These are phyloP conservation scores for Gigaspora rosea DNA, from an alignment of 192 early-diverging fungal genomes.

Conservation along the genomic window DNA sequence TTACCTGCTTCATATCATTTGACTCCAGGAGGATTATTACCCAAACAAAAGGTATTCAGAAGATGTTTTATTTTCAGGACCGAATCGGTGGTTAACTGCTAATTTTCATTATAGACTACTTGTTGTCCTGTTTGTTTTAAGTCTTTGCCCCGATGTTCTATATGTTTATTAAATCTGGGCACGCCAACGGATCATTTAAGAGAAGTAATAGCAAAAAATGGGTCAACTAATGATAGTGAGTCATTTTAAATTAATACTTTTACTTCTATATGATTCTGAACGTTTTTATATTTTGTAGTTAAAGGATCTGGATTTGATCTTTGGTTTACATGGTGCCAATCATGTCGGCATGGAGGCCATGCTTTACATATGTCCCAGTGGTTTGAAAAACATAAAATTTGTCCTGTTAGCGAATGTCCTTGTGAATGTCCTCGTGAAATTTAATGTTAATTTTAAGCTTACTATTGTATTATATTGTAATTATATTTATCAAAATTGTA, in stretches of 20 bases:
- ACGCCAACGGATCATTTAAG: constrained; percentile 62
- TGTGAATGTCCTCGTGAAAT: constrained; percentile 57
- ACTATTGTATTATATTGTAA: no score
- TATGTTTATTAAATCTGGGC: constrained; percentile 67
- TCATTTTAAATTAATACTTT: not conserved
- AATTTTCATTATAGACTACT: constrained; percentile 44
- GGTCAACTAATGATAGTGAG: not conserved
- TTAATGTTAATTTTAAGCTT: no score
- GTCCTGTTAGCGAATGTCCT: constrained; percentile 91
- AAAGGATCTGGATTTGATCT: constrained; percentile 68
- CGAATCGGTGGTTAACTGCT: not conserved
- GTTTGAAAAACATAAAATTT: constrained; percentile 83
- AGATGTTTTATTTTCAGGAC: not conserved
- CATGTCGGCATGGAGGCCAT: constrained; percentile 96
- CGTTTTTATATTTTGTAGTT: not conserved
- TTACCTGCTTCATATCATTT: constrained; percentile 31
- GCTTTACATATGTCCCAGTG: constrained; percentile 86
- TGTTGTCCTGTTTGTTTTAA: constrained; percentile 66
- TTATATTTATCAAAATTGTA: no score
- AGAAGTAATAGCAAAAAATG: constrained; percentile 39
- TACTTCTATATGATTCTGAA: not conserved
- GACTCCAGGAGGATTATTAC: constrained; percentile 21
- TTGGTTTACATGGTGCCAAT: constrained; percentile 99
- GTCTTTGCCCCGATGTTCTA: constrained; percentile 63
- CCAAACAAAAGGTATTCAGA: constrained; percentile 41